Percentiles rank a stretch among this genome's conserved stretches.
phyloP scores from a whole-genome alignment of 306 rosid genomes.

The Mimosa bimucronata region DNA sequence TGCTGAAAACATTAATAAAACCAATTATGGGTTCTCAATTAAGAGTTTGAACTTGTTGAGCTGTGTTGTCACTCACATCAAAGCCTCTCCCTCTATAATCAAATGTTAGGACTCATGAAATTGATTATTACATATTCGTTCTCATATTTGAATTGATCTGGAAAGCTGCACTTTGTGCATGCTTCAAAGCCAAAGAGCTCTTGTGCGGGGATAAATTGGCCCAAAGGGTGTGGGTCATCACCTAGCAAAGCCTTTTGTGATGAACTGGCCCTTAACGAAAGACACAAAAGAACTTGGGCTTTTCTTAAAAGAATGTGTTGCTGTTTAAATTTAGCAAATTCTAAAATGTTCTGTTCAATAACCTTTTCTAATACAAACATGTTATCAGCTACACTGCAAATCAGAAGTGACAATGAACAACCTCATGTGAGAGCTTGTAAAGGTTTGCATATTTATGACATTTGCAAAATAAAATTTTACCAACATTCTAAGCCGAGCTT shows the following conservation, averaged over 20 bases:
- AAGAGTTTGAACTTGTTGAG: not conserved
- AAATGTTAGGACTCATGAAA: not conserved
- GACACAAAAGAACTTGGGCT: not conserved
- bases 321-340: not conserved
- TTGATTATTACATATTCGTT: not conserved
- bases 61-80: not conserved
- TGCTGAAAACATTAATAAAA: not conserved
- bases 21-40: not conserved
- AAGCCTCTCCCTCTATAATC: not conserved
- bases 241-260: not conserved
- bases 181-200: not conserved
- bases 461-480: not conserved
- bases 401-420: slow-evolving; percentile 16
- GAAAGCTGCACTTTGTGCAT: not conserved
- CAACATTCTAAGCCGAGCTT: not conserved
- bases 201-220: not conserved
- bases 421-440: slow-evolving; percentile 3
- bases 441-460: slow-evolving; percentile 1
- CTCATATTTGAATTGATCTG: not conserved
- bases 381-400: slow-evolving; percentile 3
- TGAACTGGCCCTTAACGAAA: not conserved
- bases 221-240: not conserved
- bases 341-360: not conserved
- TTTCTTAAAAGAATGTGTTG: not conserved
- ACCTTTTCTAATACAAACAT: not conserved